A percentile compares a stretch with the other conserved stretches of the same genome.
These are phyloP conservation scores for Plectranthus barbatus DNA, from an alignment of 257 asterid genomes.

Conservation along the genomic window DNA sequence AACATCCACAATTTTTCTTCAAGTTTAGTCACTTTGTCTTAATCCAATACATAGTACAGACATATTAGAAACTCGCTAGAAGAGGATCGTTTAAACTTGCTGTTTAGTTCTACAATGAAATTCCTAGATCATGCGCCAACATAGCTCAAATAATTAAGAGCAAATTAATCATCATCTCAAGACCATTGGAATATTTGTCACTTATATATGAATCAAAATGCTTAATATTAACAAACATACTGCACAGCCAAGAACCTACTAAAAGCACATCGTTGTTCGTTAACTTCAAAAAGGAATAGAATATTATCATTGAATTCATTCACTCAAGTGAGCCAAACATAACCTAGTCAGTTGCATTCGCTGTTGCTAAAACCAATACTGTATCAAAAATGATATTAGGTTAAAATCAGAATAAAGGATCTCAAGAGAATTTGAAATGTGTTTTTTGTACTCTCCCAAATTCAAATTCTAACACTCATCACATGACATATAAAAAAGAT, in stretches of 20 bases:
- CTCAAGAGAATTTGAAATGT: background rate
- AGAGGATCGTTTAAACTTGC: background rate
- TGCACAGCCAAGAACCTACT: background rate
- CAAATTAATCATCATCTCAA: background rate
- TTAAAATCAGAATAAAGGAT: background rate
- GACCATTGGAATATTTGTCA: background rate
- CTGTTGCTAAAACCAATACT: background rate
- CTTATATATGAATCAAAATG: background rate
- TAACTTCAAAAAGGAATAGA: background rate
- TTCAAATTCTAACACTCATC: background rate
- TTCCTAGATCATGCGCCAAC: background rate
- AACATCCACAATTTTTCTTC: background rate
- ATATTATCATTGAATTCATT: background rate
- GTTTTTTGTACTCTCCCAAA: background rate
- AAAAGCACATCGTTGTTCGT: background rate
- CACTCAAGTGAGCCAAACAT: background rate
- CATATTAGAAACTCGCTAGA: background rate
- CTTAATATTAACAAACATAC: background rate
- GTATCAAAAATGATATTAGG: background rate
- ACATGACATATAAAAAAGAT: background rate
- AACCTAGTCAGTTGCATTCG: background rate
- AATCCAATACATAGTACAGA: background rate
- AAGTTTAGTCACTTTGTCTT: background rate
- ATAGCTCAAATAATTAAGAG: background rate
- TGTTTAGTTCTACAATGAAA: background rate